Conservation (phyloP, 345 rosid genomes). For the Salix udensis region DNA sequence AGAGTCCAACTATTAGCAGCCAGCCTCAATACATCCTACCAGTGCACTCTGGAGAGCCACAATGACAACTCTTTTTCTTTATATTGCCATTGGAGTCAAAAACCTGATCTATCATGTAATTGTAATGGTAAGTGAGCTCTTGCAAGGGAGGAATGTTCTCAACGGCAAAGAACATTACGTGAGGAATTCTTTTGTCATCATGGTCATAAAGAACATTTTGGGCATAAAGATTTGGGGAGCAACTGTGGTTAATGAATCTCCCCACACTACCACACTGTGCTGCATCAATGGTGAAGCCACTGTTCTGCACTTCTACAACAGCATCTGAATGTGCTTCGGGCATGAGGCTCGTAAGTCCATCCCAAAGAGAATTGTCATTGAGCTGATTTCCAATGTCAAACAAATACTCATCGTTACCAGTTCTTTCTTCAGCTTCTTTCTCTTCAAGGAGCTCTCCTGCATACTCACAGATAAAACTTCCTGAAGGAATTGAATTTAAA, state of each 20-base stretch:
- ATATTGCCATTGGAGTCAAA: conserved; percentile 60
- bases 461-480: conserved; percentile 89
- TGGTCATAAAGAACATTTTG: conserved; percentile 83
- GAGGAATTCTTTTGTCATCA: conserved; percentile 68
- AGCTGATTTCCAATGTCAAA: conserved; percentile 63
- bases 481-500: conserved; percentile 60
- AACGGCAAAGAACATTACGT: conserved; percentile 76
- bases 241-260: conserved; percentile 87
- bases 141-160: conserved; percentile 89
- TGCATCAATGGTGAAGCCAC: conserved; percentile 81
- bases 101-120: conserved; percentile 62
- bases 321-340: conserved; percentile 36
- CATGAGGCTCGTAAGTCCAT: conserved; percentile 43
- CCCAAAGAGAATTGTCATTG: conserved; percentile 38
- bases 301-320: conserved; percentile 32
- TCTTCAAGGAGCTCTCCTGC: conserved; percentile 78
- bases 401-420: conserved; percentile 73
- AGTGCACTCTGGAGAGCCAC: conserved; percentile 71
- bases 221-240: conserved; percentile 89
- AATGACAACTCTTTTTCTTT: conserved; percentile 62
- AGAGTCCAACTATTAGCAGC: neutral
- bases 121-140: conserved; percentile 80
- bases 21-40: conserved; percentile 68
- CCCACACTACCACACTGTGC: conserved; percentile 65
- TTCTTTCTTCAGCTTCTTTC: conserved; percentile 59